A percentile compares a stretch with the other conserved stretches of the same genome.
These are phyloP conservation scores for Ascochyta koolunga DNA, from an alignment of 2,329 filamentous ascomycete species.

Conservation along the genomic window DNA sequence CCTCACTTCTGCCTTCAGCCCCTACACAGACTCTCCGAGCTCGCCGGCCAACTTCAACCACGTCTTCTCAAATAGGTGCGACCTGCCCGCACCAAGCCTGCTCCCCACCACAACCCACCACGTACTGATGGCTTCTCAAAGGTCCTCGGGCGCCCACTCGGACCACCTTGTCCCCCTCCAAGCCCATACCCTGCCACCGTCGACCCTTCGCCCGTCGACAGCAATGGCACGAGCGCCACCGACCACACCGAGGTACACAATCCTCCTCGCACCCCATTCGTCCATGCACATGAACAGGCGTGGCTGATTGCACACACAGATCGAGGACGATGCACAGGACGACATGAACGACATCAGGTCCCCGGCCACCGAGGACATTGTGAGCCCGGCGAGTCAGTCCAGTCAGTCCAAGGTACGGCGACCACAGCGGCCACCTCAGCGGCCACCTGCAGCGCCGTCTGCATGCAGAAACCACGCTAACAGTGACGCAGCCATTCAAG, in stretches of 20 bases:
- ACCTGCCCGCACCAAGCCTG: conserved; percentile 48
- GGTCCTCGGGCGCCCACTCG: conserved; percentile 53
- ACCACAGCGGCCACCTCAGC: conserved; percentile 7
- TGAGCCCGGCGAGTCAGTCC: conserved; percentile 42
- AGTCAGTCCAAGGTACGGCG: conserved; percentile 39
- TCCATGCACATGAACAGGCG: conserved; percentile 15
- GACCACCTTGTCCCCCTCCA: conserved; percentile 56
- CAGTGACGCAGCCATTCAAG: conserved; percentile 45
- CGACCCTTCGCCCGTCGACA: conserved; percentile 83
- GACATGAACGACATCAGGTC: conserved; percentile 49
- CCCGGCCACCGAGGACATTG: conserved; percentile 43
- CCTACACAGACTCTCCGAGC: conserved; percentile 59
- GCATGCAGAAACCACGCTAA: conserved; percentile 4
- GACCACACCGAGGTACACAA: conserved; percentile 70
- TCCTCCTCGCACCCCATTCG: neutral
- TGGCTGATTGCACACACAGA: conserved; percentile 48
- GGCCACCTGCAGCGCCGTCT: conserved; percentile 3
- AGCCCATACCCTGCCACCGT: conserved; percentile 67
- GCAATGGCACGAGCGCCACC: conserved; percentile 80
- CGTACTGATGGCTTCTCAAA: conserved; percentile 42
- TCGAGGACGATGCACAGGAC: conserved; percentile 75
- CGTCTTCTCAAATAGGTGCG: conserved; percentile 52
- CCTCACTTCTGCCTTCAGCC: conserved; percentile 55
- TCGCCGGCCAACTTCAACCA: conserved; percentile 55
- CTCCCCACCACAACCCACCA: conserved; percentile 1